Evolutionary conservation across 1,284 basidiomycete species (phyloP), one percentile per base, ranked within the genome.

Genomic region (Wallemia mellicola): DNA sequence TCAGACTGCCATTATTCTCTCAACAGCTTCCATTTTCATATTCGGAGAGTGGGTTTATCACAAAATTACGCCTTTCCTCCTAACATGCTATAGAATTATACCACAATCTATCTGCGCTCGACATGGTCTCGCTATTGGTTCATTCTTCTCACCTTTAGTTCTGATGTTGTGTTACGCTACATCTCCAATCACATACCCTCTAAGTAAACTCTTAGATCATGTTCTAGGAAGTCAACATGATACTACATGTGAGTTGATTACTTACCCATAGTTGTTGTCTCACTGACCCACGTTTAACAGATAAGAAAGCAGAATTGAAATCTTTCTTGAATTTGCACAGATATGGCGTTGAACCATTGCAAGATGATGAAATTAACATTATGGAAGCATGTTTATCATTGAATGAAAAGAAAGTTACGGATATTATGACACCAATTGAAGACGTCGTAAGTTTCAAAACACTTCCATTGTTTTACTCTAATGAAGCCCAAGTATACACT

Each of bases 241-340:
- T 26, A 58, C 28, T n/a, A 33, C 57, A 14, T 58, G 27, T 28
- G 22, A 58, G 57, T 58, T 22, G 25, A 17, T 19, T 59, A 24
- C 26, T 5, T 60, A 63, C 30, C 33, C 57, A 15, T 24, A 28
- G 27, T 26, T 28, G 55, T 48, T 58, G 24, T 27, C 27, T 58
- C 14, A 63, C 55, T 22, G 19, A 55, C 58, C 26, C 58, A 32
- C 25, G 30, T 59, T 75, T 0, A 76, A 82, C 61, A 87, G 83
- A 89, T 73, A 87, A 88, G 67, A 89, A 89, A 68, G 84, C 85
- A 0, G 85, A 92, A 67, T 77, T 95, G 55, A 88, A 86, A 71
- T 86, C 83, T 0, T 95, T 96, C 71, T 76, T 96, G 27, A 83
- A 68, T 56, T 71, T 68, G 64, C 74, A 66, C 68, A 88, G 66